phyloP scores from a whole-genome alignment of 2,329 filamentous ascomycete genomes.

The Colletotrichum echinochloae region DNA sequence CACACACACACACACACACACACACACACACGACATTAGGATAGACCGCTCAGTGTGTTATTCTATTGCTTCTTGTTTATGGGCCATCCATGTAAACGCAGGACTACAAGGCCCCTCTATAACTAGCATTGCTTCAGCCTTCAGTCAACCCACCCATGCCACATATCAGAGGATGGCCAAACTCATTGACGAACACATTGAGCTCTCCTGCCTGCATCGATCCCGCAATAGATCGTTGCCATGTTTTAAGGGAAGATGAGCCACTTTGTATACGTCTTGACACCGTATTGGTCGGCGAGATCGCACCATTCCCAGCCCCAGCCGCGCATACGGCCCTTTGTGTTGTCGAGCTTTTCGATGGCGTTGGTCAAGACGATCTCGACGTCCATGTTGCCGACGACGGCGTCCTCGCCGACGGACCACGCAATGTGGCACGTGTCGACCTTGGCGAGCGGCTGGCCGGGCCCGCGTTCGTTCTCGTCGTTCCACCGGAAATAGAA shows the following conservation, averaged over 20 bases:
- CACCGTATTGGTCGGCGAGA: conserved; percentile 8
- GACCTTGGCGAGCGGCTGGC: conserved; percentile 24
- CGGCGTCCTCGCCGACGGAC: not conserved
- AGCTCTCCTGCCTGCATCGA: not conserved
- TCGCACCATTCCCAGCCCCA: conserved; percentile 13
- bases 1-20: not conserved
- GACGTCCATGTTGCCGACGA: conserved; percentile 31
- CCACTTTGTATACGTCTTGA: conserved; percentile 4
- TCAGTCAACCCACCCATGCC: not conserved
- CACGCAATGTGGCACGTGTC: conserved; percentile 25
- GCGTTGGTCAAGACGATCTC: conserved; percentile 13
- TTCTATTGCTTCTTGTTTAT: not conserved
- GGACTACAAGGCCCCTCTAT: not conserved
- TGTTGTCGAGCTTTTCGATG: conserved; percentile 20
- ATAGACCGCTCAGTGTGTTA: not conserved
- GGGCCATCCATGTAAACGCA: not conserved
- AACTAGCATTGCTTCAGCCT: not conserved
- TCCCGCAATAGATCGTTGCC: not conserved
- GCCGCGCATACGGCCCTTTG: conserved; percentile 17
- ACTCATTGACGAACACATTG: not conserved
- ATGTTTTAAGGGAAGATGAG: conserved; percentile 11
- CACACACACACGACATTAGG: not conserved
- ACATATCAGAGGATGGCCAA: not conserved
- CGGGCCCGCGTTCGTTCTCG: not conserved
- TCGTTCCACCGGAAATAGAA: conserved; percentile 16